These are phyloP conservation scores for Pisolithus albus DNA, from an alignment of 768 basidiomycete species.

Conservation along the genomic window DNA sequence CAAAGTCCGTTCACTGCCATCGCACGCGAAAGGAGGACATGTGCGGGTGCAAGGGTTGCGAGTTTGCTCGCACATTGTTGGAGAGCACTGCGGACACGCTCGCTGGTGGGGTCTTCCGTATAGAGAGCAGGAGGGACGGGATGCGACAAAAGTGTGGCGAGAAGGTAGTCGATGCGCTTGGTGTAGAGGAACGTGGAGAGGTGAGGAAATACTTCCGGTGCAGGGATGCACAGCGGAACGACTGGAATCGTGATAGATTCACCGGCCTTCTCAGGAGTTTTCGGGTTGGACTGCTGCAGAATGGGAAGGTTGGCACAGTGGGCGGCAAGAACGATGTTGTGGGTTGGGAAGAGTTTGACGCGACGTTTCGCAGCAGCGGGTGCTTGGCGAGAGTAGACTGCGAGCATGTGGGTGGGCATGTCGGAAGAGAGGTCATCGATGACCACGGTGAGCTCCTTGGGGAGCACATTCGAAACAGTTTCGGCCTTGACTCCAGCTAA, in stretches of 20 bases:
- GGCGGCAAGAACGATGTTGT: slow-evolving; percentile 30
- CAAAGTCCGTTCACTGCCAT: slow-evolving; percentile 40
- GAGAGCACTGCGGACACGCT: slow-evolving; percentile 9
- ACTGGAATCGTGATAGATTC: slow-evolving; percentile 44
- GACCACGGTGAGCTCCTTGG: slow-evolving; percentile 19
- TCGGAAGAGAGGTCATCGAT: slow-evolving; percentile 27
- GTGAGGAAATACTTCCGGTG: slow-evolving; percentile 58
- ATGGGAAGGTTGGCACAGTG: slow-evolving; percentile 26
- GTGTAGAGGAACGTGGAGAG: slow-evolving; percentile 66
- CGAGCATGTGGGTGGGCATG: slow-evolving; percentile 28
- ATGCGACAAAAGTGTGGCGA: slow-evolving; percentile 56
- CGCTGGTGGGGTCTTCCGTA: slow-evolving; percentile 16
- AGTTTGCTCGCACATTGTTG: slow-evolving; percentile 12
- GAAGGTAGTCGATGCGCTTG: slow-evolving; percentile 50
- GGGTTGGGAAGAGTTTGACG: slow-evolving; percentile 31
- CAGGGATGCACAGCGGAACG: slow-evolving; percentile 63
- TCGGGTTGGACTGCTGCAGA: slow-evolving; percentile 12
- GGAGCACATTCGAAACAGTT: slow-evolving; percentile 17
- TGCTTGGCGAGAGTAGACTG: slow-evolving; percentile 20
- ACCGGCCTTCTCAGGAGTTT: slow-evolving; percentile 9
- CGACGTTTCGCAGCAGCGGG: slow-evolving; percentile 21
- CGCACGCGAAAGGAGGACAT: slow-evolving; percentile 30
- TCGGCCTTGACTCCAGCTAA: slow-evolving; percentile 23
- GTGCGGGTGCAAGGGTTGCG: slow-evolving; percentile 9
- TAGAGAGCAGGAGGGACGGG: slow-evolving; percentile 20